Conservation (phyloP, 163 green algal genomes). For the Scenedesmus sp. region DNA sequence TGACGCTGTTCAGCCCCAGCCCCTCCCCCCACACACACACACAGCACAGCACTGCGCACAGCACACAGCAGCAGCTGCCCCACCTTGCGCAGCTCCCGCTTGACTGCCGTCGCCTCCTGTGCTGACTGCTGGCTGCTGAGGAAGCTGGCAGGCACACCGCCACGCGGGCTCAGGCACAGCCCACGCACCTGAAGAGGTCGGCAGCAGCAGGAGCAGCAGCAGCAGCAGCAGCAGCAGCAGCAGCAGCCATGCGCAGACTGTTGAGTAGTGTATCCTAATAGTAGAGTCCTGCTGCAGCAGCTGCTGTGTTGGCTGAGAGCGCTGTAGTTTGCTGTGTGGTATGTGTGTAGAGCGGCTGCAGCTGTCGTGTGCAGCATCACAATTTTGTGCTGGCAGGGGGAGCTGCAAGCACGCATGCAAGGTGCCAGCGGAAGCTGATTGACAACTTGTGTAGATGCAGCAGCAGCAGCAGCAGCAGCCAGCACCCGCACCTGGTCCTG, state of each 20-base stretch:
- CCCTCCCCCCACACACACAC: background rate
- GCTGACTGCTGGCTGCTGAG: constrained; percentile 78
- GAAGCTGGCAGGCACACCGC: constrained; percentile 84
- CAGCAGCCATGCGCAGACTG: no score
- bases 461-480: constrained; percentile 8
- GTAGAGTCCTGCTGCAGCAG: background rate
- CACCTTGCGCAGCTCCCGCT: constrained; percentile 83
- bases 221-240: background rate
- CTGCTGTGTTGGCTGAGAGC: background rate
- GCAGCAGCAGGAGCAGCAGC: constrained; percentile 19
- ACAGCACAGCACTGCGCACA: background rate
- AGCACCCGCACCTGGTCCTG: constrained; percentile 82
- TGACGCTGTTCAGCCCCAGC: no score
- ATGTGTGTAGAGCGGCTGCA: background rate
- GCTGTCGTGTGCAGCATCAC: background rate
- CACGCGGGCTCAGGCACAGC: constrained; percentile 64
- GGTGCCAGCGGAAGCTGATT: background rate
- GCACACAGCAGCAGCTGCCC: no score
- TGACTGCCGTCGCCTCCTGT: constrained; percentile 70
- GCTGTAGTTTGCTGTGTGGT: background rate
- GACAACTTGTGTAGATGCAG: background rate
- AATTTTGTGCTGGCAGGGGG: background rate
- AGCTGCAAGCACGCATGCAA: background rate
- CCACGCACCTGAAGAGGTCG: constrained; percentile 68
- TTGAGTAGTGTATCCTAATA: background rate